Base-by-base conservation (phyloP, 768 basidiomycete species). In the Aureoboletus auriporus region DNA sequence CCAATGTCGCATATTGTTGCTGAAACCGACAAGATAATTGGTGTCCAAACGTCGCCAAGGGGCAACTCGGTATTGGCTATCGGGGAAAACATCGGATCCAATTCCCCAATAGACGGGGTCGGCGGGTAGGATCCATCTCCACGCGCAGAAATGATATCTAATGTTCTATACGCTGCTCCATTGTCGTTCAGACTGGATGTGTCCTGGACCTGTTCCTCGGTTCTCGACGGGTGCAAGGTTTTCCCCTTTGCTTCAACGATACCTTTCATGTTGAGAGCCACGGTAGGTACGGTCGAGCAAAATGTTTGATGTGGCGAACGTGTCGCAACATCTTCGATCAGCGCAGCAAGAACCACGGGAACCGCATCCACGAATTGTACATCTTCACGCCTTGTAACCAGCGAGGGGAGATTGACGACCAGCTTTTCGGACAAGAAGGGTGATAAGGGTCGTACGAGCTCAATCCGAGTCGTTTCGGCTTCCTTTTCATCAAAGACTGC, bases 361-460 rank as follows among this genome's bases (percentile, higher is more conserved):
- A 8, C 35, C 14, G 28, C 26, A 23, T 46, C 44, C 11, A 40
- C 26, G 11, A 20, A 10, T 35, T 1, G 36, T 1, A 39, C 5
- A 1, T 42, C 39, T 17, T 47, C 47, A 6, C 47, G 47, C 27
- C 9, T 35, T 6, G 20, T 8, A n/a, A 44, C n/a, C n/a, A 40
- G 7, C 7, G 44, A 48, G 6, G 57, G 58, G 39, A 59, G 54
- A n/a, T 59, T 53, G 12, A 59, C 43, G 14, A 49, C 38, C 17
- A 43, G 54, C 7, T 29, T 10, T 30, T 1, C 23, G 8, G 23
- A 12, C 2, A 27, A 40, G 3, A 35, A 42, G 29, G 42, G 40
- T 7, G 40, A 39, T 9, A 23, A 36, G 5, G 3, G 4, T 36
- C 42, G 42, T 2, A 6, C 23, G 33, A 42, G 12, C 10, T 23